A percentile compares a stretch with the other conserved stretches of the same genome.
Conservation (phyloP, 805 yeast genomes). For the Ogataea methanolica region DNA sequence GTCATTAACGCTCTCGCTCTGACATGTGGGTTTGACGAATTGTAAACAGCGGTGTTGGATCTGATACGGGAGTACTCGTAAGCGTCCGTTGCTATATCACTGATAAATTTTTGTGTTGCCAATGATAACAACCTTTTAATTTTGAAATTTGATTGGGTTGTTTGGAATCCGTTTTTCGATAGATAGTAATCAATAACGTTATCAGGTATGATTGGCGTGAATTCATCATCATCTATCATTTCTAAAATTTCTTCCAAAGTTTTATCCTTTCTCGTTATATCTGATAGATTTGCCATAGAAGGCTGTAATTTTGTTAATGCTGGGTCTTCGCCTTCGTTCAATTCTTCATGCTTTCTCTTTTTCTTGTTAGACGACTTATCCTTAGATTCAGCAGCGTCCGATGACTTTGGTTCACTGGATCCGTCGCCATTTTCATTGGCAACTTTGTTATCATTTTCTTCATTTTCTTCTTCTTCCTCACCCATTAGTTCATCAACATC, state of each 20-base stretch:
- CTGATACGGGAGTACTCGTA: constrained; percentile 92
- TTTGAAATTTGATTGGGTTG: constrained; percentile 55
- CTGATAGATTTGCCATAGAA: constrained; percentile 52
- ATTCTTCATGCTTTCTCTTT: not conserved
- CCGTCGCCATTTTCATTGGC: constrained; percentile 2
- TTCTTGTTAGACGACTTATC: too few relatives aligned
- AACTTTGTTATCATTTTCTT: constrained; percentile 3
- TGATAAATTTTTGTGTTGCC: constrained; percentile 93
- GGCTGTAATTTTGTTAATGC: constrained; percentile 23
- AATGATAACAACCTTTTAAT: constrained; percentile 82
- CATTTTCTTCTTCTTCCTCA: constrained; percentile 31
- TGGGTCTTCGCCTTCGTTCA: constrained; percentile 18
- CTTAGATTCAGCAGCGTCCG: too few relatives aligned
- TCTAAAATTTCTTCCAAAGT: constrained; percentile 79
- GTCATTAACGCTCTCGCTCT: constrained; percentile 70
- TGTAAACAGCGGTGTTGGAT: constrained; percentile 81
- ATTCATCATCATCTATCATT: constrained; percentile 90
- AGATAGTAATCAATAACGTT: constrained; percentile 92
- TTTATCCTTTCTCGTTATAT: constrained; percentile 71
- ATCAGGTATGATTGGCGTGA: constrained; percentile 94
- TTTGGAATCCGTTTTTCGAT: constrained; percentile 71
- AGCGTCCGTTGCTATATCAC: constrained; percentile 94
- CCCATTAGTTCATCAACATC: constrained; percentile 21
- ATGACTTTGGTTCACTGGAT: not conserved
- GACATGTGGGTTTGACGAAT: constrained; percentile 79